Evolutionary conservation across 257 asterid genomes (phyloP).

Genomic region (Primulina tabacum): DNA sequence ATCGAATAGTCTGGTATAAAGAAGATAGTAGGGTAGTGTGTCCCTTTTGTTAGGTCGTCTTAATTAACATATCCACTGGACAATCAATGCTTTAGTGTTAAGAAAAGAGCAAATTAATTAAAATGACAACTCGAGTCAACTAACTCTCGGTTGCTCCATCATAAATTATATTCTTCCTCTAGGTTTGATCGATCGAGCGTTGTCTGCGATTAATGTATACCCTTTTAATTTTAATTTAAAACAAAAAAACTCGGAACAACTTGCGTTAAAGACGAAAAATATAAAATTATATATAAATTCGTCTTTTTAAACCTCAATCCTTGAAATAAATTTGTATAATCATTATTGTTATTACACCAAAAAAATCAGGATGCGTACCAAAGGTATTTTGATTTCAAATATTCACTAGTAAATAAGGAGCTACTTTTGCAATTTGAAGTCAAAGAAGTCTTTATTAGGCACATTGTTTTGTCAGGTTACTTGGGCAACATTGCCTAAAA

Average conservation of each 20-base stretch:
- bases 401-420: constrained; percentile 27
- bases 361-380: constrained; percentile 26
- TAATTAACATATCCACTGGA: constrained; percentile 23
- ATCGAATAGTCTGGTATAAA: constrained; percentile 21
- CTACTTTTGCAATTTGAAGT: constrained; percentile 36
- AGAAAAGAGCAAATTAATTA: constrained; percentile 17
- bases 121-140: constrained; percentile 17
- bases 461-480: constrained; percentile 41
- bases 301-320: too few species aligned
- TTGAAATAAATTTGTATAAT: too few species aligned
- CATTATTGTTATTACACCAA: not conserved
- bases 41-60: constrained; percentile 32
- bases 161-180: not conserved
- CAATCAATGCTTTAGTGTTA: constrained; percentile 26
- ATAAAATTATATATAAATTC: too few species aligned
- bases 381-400: constrained; percentile 42
- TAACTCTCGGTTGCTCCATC: not conserved
- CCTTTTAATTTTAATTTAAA: not conserved
- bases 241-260: too few species aligned
- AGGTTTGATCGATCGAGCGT: too few species aligned
- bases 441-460: constrained; percentile 39
- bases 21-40: constrained; percentile 31
- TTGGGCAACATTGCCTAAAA: constrained; percentile 21
- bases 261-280: too few species aligned
- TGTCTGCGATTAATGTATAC: not conserved